phyloP scores from a whole-genome alignment of 306 rosid genomes.

The Citrullus mucosospermus region DNA sequence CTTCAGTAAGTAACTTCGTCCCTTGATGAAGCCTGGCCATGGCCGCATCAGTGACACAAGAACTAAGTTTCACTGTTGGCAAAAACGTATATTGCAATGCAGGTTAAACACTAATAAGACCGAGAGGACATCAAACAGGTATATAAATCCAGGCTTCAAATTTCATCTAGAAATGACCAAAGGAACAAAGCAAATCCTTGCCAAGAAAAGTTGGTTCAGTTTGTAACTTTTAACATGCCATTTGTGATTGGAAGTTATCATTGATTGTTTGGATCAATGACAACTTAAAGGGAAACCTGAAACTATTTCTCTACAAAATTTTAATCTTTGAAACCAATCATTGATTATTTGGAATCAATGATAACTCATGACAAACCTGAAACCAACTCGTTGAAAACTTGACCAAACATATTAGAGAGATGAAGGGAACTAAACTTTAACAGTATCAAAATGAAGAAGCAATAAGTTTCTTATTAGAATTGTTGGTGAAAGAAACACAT shows the following conservation, averaged over 20 bases:
- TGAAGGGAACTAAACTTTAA: too few relatives aligned
- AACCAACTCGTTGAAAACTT: not conserved
- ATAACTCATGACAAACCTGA: not conserved
- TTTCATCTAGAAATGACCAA: not conserved
- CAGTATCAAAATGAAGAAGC: not conserved
- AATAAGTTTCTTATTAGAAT: not conserved
- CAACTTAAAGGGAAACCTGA: not conserved
- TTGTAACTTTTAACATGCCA: not conserved
- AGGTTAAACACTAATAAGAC: not conserved
- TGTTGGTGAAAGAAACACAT: not conserved
- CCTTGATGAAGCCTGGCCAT: conserved; percentile 54
- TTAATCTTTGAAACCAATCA: too few relatives aligned
- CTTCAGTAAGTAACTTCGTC: conserved; percentile 42
- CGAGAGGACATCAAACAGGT: not conserved
- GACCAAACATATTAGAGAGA: not conserved
- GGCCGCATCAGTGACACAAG: conserved; percentile 52
- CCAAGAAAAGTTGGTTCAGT: not conserved
- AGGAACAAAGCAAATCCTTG: not conserved
- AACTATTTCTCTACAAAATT: not conserved
- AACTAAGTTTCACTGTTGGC: conserved; percentile 11
- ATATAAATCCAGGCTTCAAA: not conserved
- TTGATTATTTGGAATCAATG: too few relatives aligned
- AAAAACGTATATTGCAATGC: not conserved
- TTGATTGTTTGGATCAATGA: not conserved
- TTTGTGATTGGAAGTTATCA: not conserved